These are phyloP conservation scores for Cymbidium sinense DNA, from an alignment of 106 monocot species.

Conservation along the genomic window DNA sequence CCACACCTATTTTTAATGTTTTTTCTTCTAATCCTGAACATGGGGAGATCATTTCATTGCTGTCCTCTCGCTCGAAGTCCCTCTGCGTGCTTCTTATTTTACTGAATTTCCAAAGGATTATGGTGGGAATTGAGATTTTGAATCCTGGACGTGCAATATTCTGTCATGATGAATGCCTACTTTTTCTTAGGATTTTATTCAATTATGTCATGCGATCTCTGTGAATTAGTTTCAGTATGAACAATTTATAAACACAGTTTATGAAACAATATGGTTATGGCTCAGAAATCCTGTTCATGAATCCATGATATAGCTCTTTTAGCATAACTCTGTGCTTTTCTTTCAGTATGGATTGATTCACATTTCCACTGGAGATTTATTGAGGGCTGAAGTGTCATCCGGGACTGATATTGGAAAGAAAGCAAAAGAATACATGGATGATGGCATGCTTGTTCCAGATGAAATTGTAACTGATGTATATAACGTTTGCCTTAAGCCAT, in stretches of 20 bases:
- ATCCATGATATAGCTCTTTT: too few relatives aligned
- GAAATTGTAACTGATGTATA: conserved; percentile 80
- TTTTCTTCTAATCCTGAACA: too few relatives aligned
- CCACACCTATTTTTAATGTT: too few relatives aligned
- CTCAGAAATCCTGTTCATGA: neutral
- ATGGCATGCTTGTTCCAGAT: conserved; percentile 81
- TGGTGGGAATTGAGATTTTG: neutral
- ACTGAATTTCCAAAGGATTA: neutral
- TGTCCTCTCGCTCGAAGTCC: too few relatives aligned
- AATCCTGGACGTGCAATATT: neutral
- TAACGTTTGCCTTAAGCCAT: neutral
- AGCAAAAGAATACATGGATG: conserved; percentile 90
- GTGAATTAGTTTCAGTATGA: neutral
- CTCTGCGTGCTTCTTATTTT: too few relatives aligned
- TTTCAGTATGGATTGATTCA: conserved; percentile 85
- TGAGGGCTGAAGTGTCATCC: conserved; percentile 77
- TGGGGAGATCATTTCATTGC: too few relatives aligned
- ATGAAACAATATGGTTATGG: neutral
- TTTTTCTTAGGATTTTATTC: neutral
- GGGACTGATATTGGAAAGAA: conserved; percentile 79
- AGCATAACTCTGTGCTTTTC: neutral
- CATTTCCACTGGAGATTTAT: conserved; percentile 91
- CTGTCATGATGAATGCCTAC: neutral
- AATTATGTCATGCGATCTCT: neutral
- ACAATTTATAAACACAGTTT: neutral